Conservation (phyloP, 352 stramenopile species). For the Phytopythium montanum region DNA sequence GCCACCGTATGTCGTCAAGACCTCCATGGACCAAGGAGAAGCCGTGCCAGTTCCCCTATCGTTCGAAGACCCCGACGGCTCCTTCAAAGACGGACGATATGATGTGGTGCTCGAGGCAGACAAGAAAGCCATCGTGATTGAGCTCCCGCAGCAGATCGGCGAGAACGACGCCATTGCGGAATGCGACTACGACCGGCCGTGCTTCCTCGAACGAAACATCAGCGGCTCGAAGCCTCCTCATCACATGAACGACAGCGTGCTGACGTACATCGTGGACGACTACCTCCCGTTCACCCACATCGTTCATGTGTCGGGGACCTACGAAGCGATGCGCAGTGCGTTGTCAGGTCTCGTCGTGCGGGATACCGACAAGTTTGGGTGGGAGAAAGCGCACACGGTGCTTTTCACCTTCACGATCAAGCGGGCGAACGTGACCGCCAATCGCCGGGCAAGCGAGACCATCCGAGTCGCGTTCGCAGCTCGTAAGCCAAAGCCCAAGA, state of each 20-base stretch:
- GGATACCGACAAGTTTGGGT: slow-evolving; percentile 22
- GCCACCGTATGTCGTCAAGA: slow-evolving; percentile 33
- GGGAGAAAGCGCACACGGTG: slow-evolving; percentile 15
- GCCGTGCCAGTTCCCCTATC: slow-evolving; percentile 28
- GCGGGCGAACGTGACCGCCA: slow-evolving; percentile 9
- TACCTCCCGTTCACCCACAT: slow-evolving; percentile 33
- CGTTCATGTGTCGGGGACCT: slow-evolving; percentile 42
- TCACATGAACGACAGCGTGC: not conserved
- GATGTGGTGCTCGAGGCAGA: slow-evolving; percentile 37
- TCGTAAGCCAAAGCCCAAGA: not conserved
- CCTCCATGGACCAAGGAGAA: slow-evolving; percentile 18
- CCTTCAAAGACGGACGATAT: slow-evolving; percentile 26
- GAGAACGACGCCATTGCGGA: slow-evolving; percentile 50
- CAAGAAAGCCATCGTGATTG: slow-evolving; percentile 29
- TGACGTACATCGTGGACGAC: slow-evolving; percentile 22
- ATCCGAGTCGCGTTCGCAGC: slow-evolving; percentile 30
- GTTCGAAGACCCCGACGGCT: slow-evolving; percentile 56
- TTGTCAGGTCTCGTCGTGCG: slow-evolving; percentile 37
- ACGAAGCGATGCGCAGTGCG: slow-evolving; percentile 23
- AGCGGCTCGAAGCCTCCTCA: not conserved
- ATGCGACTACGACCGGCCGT: slow-evolving; percentile 49
- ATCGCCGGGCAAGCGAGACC: slow-evolving; percentile 9
- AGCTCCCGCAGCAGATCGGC: slow-evolving; percentile 37
- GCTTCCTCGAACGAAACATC: slow-evolving; percentile 7
- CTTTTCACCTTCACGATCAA: slow-evolving; percentile 45